These are phyloP conservation scores for Triangularia setosa DNA, from an alignment of 2,329 filamentous ascomycete species.

Conservation along the genomic window DNA sequence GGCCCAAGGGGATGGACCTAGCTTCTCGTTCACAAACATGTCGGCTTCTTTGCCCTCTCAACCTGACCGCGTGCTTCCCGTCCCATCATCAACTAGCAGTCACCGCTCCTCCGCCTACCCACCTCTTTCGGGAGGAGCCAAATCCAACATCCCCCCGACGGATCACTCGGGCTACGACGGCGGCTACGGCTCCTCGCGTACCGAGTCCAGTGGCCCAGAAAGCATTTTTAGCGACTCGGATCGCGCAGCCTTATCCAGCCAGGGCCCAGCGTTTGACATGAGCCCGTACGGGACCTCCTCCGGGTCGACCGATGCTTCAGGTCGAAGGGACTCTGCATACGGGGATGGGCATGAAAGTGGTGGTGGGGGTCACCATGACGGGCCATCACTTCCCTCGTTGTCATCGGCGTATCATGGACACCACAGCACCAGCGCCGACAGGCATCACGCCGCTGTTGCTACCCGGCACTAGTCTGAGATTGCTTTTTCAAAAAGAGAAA, in stretches of 20 bases:
- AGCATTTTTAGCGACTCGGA: constrained; percentile 29
- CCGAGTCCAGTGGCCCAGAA: constrained; percentile 19
- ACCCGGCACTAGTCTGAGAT: constrained; percentile 17
- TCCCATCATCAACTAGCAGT: constrained; percentile 29
- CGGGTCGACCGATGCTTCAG: background rate
- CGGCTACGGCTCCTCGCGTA: constrained; percentile 12
- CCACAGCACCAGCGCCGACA: constrained; percentile 9
- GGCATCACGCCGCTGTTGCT: constrained; percentile 18
- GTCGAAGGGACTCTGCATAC: background rate
- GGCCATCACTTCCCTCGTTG: background rate
- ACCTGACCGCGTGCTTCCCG: constrained; percentile 25
- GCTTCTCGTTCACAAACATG: constrained; percentile 30
- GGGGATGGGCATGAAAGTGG: background rate
- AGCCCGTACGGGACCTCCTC: background rate
- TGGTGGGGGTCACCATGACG: background rate
- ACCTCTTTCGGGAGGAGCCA: constrained; percentile 11
- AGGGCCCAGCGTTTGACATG: constrained; percentile 21
- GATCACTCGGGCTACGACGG: constrained; percentile 12
- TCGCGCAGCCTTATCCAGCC: constrained; percentile 24
- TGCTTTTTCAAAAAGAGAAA: background rate
- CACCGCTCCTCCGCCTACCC: constrained; percentile 14
- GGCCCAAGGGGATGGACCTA: background rate
- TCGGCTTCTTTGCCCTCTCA: background rate
- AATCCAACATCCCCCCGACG: constrained; percentile 10
- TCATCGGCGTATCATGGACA: background rate